Evolutionary conservation across 768 basidiomycete genomes (phyloP).

Genomic region (Gloeopeniophorella convolvens): DNA sequence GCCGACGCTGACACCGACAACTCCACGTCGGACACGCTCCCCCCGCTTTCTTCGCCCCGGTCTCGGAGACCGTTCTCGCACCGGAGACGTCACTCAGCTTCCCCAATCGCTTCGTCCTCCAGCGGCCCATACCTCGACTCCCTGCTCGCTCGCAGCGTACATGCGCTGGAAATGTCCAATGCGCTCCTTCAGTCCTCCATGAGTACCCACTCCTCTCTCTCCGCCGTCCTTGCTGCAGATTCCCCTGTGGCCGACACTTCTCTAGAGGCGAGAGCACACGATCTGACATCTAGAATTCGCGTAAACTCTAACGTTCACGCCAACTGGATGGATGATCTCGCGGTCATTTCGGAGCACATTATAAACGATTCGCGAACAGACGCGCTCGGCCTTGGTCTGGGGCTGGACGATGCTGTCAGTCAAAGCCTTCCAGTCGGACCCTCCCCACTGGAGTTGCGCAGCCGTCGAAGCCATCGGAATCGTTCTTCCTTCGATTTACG

Average conservation of each 20-base stretch:
- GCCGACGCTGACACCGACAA: constrained; percentile 64
- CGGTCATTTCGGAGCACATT: constrained; percentile 34
- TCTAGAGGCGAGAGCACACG: constrained; percentile 43
- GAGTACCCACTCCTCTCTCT: constrained; percentile 55
- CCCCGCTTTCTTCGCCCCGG: constrained; percentile 28
- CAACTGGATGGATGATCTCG: constrained; percentile 62
- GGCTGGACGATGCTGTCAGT: constrained; percentile 21
- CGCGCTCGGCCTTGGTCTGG: constrained; percentile 3
- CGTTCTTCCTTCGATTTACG: constrained; percentile 15
- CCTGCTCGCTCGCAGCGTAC: constrained; percentile 74
- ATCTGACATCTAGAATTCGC: constrained; percentile 46
- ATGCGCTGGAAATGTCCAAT: constrained; percentile 84
- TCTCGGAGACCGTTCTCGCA: constrained; percentile 32
- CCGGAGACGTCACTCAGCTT: constrained; percentile 22
- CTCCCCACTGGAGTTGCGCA: constrained; percentile 12
- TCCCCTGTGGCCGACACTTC: constrained; percentile 36
- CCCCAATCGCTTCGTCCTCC: constrained; percentile 23
- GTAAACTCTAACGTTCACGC: constrained; percentile 39
- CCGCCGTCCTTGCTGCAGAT: constrained; percentile 43
- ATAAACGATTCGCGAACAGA: constrained; percentile 5
- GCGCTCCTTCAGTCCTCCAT: constrained; percentile 70
- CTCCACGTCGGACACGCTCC: constrained; percentile 26
- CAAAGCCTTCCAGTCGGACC: constrained; percentile 26
- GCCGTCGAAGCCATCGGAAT: background rate
- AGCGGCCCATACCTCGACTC: constrained; percentile 62